Conservation (phyloP, 208 protist genomes). For the Zelonia costaricensis region DNA sequence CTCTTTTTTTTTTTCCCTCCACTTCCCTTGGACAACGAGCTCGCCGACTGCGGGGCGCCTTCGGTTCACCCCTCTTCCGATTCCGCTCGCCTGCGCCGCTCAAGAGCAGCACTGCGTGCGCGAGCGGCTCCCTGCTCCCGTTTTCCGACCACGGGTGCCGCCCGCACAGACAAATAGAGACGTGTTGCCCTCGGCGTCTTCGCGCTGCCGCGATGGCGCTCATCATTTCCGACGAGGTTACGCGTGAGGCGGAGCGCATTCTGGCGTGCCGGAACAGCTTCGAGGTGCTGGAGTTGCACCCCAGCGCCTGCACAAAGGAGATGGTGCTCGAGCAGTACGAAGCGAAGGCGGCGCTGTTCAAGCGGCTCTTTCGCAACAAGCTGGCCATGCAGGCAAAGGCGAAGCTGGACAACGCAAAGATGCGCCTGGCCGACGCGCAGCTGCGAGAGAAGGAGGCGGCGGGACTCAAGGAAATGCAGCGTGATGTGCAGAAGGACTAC, state of each 20-base stretch:
- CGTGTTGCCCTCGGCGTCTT: no score
- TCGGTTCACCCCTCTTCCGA: no score
- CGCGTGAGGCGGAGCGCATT: slow-evolving; percentile 72
- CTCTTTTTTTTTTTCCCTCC: no score
- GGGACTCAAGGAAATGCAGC: slow-evolving; percentile 35
- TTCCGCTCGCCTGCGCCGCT: no score
- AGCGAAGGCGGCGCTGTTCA: slow-evolving; percentile 61
- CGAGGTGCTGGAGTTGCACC: slow-evolving; percentile 69
- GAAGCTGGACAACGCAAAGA: slow-evolving; percentile 77
- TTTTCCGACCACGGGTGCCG: no score
- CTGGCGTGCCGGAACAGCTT: slow-evolving; percentile 70
- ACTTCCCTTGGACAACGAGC: no score
- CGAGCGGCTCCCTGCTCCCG: no score
- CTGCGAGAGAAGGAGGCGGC: slow-evolving; percentile 59
- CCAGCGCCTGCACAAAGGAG: slow-evolving; percentile 46
- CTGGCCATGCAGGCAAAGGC: slow-evolving; percentile 77
- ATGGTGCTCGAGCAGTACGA: slow-evolving; percentile 59
- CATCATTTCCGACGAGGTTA: slow-evolving; percentile 56
- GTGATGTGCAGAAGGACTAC: slow-evolving; percentile 28
- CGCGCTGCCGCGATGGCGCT: slow-evolving; percentile 53
- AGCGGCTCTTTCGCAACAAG: slow-evolving; percentile 73
- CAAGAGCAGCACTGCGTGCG: no score
- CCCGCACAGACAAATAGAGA: no score
- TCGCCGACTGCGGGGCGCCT: no score
- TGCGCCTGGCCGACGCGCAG: slow-evolving; percentile 65